Base-by-base conservation (phyloP, 116 monocot species). In the Trichopus zeylanicus region DNA sequence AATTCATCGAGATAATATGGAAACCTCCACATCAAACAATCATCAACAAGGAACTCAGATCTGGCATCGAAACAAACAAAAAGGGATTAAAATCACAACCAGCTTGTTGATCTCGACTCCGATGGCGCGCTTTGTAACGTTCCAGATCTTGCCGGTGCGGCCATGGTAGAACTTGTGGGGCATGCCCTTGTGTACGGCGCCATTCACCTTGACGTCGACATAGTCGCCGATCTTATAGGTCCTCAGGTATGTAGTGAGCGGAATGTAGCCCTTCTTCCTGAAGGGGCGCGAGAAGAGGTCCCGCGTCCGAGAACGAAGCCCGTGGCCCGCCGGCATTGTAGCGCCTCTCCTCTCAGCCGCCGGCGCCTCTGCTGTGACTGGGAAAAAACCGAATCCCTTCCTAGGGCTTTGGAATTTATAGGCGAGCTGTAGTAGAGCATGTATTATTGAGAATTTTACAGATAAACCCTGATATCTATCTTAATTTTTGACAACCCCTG, bases 211-310 rank as follows among this genome's bases (percentile, higher is more conserved):
- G 31, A 68, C 29, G 31, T 74, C 68, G 18, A 68, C 63, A 30
- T 68, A 63, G 13, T 68, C 62, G 6, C 79, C 84, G 69, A 76
- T 70, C 72, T 70, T 84, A 70, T 69, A 84, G 21, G 79, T 85
- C 18, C 76, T 27, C 12, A 85, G 84, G 67, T 84, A 84, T 1
- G 79, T 84, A 13, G 79, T 73, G 39, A 85, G 60, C 11, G 75
- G 70, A 37, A 85, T 73, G 64, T 73, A 79, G 0, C 85, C 80
- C 80, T 80, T 85, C 80, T 85, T 85, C 65, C 85, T 69, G 73
- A 85, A 85, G 0, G 79, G 72, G 31, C 80, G 42, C 6, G 80
- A 60, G 57, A 85, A 79, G 8, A 80, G 69, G 26, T 84, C 84
- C 4, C 84, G 68, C 3, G 85, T 79, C 10, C 80, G 69, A 31